Evolutionary conservation across 345 rosid genomes (phyloP).

Genomic region (Litchi chinensis): DNA sequence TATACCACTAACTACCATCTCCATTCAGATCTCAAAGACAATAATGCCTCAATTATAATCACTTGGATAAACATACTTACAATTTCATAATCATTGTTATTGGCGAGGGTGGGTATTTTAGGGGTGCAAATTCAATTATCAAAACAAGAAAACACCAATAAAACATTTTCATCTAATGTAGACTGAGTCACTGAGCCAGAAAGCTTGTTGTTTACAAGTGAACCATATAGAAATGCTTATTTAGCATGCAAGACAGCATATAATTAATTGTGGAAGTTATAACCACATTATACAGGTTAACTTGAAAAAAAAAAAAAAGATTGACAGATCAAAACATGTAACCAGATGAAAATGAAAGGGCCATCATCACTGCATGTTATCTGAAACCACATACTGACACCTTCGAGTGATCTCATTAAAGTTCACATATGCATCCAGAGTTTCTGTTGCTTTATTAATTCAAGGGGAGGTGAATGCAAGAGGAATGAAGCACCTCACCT

Average conservation of each 20-base stretch:
- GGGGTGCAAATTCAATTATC: background rate
- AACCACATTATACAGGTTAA: background rate
- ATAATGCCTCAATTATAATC: background rate
- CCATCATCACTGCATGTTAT: background rate
- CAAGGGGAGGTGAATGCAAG: background rate
- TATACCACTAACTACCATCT: background rate
- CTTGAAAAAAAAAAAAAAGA: no score
- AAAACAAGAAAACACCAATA: background rate
- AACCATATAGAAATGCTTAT: background rate
- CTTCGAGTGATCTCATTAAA: background rate
- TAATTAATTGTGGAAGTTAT: background rate
- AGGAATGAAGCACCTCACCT: slow-evolving; percentile 49
- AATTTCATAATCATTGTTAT: background rate
- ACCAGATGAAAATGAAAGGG: background rate
- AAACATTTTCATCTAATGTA: background rate
- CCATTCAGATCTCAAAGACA: background rate
- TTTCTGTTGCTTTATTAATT: background rate
- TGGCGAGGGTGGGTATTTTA: background rate
- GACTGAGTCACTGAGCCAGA: background rate
- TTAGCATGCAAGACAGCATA: background rate
- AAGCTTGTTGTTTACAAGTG: background rate
- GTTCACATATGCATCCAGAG: background rate
- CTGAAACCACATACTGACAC: slow-evolving; percentile 6
- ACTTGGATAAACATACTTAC: background rate
- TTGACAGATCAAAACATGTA: background rate